Percentiles rank a stretch among this genome's conserved stretches.
Evolutionary conservation across 139 green algal genomes (phyloP).

Genomic region (Penium margaritaceum): DNA sequence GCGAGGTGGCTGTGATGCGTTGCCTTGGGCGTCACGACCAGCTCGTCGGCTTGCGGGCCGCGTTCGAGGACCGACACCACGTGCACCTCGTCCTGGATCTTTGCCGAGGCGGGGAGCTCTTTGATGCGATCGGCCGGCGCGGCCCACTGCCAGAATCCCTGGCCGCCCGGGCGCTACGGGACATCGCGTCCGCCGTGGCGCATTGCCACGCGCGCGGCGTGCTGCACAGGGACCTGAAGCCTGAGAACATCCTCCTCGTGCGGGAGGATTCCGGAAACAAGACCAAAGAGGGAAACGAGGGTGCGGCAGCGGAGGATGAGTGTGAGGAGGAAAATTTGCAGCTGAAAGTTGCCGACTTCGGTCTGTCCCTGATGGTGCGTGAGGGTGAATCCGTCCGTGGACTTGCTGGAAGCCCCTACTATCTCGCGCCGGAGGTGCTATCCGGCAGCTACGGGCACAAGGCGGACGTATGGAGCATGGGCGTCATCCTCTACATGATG

Average conservation of each 20-base stretch:
- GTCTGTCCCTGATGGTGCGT: conserved; percentile 71
- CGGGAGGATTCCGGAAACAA: too few relatives aligned
- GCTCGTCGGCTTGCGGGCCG: conserved; percentile 35
- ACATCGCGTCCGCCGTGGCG: conserved; percentile 76
- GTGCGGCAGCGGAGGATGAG: too few relatives aligned
- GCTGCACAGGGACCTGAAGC: conserved; percentile 23
- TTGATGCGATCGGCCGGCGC: conserved; percentile 78
- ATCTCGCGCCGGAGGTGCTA: conserved; percentile 84
- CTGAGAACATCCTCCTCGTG: conserved; percentile 27
- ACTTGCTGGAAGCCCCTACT: conserved; percentile 81
- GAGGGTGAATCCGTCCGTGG: conserved; percentile 67
- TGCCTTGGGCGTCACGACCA: conserved; percentile 55
- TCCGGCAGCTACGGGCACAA: conserved; percentile 65
- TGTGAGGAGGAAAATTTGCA: too few relatives aligned
- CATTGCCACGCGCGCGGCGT: conserved; percentile 64
- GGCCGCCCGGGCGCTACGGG: conserved; percentile 67
- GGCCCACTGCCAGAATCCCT: conserved; percentile 49
- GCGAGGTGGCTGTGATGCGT: conserved; percentile 84
- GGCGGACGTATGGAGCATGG: conserved; percentile 83
- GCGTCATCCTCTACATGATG: conserved; percentile 94
- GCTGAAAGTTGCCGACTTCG: conserved; percentile 91
- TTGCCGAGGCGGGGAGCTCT: conserved; percentile 86
- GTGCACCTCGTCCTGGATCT: conserved; percentile 66
- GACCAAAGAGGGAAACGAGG: too few relatives aligned
- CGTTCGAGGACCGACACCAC: neutral